Percentiles rank a stretch among this genome's conserved stretches.
Conservation (phyloP, 2,329 filamentous ascomycete species). For the Thelonectria olida region DNA sequence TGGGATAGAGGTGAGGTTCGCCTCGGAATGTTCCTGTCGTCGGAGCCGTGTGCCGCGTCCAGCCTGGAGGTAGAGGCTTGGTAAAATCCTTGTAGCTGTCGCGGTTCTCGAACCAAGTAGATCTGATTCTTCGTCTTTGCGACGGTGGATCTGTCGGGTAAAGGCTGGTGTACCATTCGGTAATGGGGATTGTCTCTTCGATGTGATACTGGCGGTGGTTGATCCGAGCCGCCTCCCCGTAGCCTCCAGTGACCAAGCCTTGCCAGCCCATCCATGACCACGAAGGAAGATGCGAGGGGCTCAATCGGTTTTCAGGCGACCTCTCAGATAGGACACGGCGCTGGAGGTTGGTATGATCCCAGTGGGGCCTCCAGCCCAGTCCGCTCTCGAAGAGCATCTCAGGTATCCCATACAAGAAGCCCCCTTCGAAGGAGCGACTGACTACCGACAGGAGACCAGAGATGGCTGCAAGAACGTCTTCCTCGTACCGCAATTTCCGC, state of each 20-base stretch:
- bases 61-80: background rate
- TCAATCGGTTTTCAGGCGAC: background rate
- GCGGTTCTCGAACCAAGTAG: conserved; percentile 14
- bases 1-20: background rate
- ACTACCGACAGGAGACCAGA: background rate
- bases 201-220: background rate
- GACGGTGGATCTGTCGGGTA: background rate
- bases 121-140: background rate
- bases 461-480: conserved; percentile 15
- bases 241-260: background rate
- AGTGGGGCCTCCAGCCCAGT: background rate
- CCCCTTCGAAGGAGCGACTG: conserved; percentile 9
- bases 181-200: conserved; percentile 2
- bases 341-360: background rate
- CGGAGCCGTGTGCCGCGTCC: conserved; percentile 9
- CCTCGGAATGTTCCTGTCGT: background rate
- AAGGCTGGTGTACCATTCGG: conserved; percentile 11
- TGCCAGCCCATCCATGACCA: conserved; percentile 27
- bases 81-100: conserved; percentile 6
- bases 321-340: background rate
- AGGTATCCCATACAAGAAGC: conserved; percentile 14
- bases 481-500: background rate
- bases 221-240: background rate
- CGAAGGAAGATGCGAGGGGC: conserved; percentile 1
- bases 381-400: conserved; percentile 21